Conservation (phyloP, 139 green algal genomes). For the Tetradesmus obliquus region DNA sequence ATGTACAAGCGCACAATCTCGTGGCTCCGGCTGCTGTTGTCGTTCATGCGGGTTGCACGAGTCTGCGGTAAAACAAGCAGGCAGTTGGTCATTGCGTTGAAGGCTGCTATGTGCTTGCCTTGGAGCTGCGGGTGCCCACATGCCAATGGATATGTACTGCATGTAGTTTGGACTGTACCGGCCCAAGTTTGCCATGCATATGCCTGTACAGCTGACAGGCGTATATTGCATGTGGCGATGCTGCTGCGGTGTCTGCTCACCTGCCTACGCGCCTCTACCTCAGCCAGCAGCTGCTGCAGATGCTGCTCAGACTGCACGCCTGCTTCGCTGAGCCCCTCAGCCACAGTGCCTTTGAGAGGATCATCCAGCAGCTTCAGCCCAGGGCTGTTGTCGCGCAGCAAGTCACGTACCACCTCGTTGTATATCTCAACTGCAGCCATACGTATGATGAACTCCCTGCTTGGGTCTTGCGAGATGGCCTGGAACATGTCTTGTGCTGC, state of each 20-base stretch:
- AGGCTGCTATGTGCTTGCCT: neutral
- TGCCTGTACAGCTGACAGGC: neutral
- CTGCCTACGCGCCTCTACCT: conserved; percentile 59
- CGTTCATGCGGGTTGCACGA: conserved; percentile 97
- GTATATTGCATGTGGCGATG: neutral
- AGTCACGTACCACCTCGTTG: conserved; percentile 73
- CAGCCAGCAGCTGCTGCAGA: conserved; percentile 59
- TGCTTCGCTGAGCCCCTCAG: conserved; percentile 59
- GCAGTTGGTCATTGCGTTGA: neutral
- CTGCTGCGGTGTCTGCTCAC: conserved; percentile 39
- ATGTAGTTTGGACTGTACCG: neutral
- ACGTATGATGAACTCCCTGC: conserved; percentile 62
- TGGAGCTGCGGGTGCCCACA: neutral
- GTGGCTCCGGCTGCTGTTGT: conserved; percentile 86
- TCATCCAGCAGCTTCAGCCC: conserved; percentile 64
- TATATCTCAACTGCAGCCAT: conserved; percentile 79
- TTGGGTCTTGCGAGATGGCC: conserved; percentile 23
- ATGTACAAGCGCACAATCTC: conserved; percentile 78
- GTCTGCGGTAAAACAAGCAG: conserved; percentile 53
- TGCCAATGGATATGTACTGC: neutral
- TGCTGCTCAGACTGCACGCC: conserved; percentile 57
- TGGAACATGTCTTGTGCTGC: conserved; percentile 66
- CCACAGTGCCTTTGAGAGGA: conserved; percentile 55
- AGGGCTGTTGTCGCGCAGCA: conserved; percentile 54
- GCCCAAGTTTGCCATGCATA: neutral